Conservation (phyloP, 2,329 filamentous ascomycete genomes). For the Alternaria rosae region DNA sequence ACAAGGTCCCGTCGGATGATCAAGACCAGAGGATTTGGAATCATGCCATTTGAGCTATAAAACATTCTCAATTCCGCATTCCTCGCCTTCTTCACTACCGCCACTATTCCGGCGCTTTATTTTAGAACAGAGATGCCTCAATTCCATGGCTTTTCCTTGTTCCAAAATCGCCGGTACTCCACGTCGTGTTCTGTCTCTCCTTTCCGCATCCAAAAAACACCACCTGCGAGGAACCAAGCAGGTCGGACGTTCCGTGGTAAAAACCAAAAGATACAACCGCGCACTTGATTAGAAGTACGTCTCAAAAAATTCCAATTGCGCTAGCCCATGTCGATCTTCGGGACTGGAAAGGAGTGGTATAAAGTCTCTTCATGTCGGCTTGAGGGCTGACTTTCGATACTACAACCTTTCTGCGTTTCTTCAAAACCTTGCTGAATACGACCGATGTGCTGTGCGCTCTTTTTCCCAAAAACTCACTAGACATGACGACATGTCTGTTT, state of each 20-base stretch:
- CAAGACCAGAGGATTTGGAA: neutral
- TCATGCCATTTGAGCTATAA: neutral
- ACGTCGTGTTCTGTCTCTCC: neutral
- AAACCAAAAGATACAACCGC: too few species aligned
- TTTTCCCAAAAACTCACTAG: neutral
- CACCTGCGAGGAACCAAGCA: neutral
- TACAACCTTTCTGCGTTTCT: neutral
- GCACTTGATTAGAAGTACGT: too few species aligned
- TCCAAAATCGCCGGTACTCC: accelerated
- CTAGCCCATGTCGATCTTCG: neutral
- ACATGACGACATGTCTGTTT: neutral
- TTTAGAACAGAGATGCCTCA: too few species aligned
- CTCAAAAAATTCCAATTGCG: too few species aligned
- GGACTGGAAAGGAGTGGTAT: neutral
- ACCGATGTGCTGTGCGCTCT: neutral
- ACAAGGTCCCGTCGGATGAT: neutral
- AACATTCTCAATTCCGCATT: accelerated
- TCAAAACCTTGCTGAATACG: too few species aligned
- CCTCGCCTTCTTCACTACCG: neutral
- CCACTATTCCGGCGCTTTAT: accelerated
- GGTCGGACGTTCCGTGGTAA: neutral
- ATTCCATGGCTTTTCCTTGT: neutral
- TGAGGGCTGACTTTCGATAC: neutral
- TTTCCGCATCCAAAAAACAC: neutral
- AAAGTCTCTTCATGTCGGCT: neutral